Conservation (phyloP, 2,329 filamentous ascomycete species). For the Aureobasidium vineae region DNA sequence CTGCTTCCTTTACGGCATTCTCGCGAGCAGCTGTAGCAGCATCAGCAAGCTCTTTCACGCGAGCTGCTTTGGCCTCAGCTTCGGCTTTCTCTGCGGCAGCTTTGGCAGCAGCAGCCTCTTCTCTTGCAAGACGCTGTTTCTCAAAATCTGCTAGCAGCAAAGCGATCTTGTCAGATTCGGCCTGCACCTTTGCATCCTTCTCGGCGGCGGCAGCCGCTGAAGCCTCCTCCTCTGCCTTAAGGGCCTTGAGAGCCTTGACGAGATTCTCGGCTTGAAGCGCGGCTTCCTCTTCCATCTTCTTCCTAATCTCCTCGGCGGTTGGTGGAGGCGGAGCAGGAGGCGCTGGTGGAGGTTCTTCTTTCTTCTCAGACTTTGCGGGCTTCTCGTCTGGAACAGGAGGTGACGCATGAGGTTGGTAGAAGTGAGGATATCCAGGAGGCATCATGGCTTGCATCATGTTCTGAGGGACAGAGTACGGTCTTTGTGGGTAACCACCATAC, state of each 20-base stretch:
- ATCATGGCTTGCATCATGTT: constrained; percentile 30
- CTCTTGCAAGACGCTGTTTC: constrained; percentile 42
- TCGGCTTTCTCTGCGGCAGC: constrained; percentile 48
- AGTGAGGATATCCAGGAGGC: background rate
- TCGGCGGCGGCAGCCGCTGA: background rate
- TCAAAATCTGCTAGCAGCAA: constrained; percentile 45
- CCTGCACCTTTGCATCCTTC: constrained; percentile 26
- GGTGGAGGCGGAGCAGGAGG: constrained; percentile 29
- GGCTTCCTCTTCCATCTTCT: constrained; percentile 40
- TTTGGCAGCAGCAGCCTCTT: constrained; percentile 41
- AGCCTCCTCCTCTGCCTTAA: constrained; percentile 28
- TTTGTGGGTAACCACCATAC: background rate
- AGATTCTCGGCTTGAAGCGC: constrained; percentile 27
- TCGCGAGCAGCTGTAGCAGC: constrained; percentile 48
- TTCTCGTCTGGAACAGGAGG: background rate
- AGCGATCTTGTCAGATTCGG: constrained; percentile 31
- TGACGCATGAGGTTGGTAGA: background rate
- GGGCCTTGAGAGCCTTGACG: background rate
- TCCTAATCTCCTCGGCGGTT: constrained; percentile 29
- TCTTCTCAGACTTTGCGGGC: background rate
- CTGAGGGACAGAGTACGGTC: constrained; percentile 28
- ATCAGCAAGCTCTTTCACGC: constrained; percentile 44
- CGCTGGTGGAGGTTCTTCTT: constrained; percentile 30
- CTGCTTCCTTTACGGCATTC: constrained; percentile 42
- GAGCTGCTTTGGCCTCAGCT: constrained; percentile 47